Evolutionary conservation across 306 rosid species (phyloP).

Genomic region (Quercus variabilis): DNA sequence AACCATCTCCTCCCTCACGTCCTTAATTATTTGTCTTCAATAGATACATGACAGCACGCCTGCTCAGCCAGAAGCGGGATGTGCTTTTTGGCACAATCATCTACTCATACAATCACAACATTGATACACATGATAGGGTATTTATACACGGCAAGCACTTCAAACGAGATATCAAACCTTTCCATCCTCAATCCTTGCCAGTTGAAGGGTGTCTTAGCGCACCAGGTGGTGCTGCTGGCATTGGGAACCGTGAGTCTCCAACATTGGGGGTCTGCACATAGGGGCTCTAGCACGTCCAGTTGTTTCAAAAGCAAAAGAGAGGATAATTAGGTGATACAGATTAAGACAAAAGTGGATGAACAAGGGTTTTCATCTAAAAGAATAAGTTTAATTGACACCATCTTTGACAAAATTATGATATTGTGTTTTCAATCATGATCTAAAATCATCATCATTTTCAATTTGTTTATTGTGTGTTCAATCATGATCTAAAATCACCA

Average conservation of each 20-base stretch:
- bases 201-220: slow-evolving; percentile 69
- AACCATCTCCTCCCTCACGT: slow-evolving; percentile 29
- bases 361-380: background rate
- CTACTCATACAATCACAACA: slow-evolving; percentile 31
- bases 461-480: background rate
- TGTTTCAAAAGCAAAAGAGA: slow-evolving; percentile 1
- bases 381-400: background rate
- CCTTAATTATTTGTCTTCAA: slow-evolving; percentile 25
- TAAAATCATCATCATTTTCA: background rate
- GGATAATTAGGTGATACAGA: background rate
- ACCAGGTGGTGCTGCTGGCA: slow-evolving; percentile 93
- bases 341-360: background rate
- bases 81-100: slow-evolving; percentile 21
- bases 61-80: slow-evolving; percentile 21
- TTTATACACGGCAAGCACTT: slow-evolving; percentile 3
- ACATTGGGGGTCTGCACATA: slow-evolving; percentile 80
- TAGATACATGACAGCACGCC: slow-evolving; percentile 19
- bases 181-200: slow-evolving; percentile 49
- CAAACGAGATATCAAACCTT: background rate
- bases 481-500: background rate
- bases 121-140: slow-evolving; percentile 25
- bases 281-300: slow-evolving; percentile 57
- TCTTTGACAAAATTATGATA: background rate
- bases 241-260: slow-evolving; percentile 64
- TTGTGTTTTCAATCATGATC: background rate